phyloP scores from a whole-genome alignment of 225 moss, liverwort and hornwort species.

The Sphagnum tenellum region DNA sequence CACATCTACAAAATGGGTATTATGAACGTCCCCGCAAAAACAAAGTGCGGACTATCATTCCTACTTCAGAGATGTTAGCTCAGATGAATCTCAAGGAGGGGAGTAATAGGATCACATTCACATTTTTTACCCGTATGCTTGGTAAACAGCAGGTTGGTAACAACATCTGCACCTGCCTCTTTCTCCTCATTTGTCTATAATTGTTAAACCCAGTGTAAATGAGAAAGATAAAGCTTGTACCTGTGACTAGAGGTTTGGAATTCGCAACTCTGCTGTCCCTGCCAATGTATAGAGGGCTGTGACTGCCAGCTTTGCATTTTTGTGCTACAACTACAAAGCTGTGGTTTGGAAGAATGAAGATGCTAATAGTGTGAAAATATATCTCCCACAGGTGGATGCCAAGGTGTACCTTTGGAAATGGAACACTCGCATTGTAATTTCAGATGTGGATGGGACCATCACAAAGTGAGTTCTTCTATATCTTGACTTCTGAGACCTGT shows the following conservation, averaged over 20 bases:
- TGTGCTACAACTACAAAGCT: no score
- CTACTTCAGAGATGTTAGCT: slow-evolving; percentile 45
- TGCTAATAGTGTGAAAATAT: no score
- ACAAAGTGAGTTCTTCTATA: slow-evolving; percentile 32
- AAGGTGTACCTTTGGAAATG: slow-evolving; percentile 55
- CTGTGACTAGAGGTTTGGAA: no score
- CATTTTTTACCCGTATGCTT: slow-evolving; percentile 41
- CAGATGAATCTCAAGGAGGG: slow-evolving; percentile 51
- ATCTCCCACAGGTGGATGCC: slow-evolving; percentile 38
- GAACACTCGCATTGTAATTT: slow-evolving; percentile 52
- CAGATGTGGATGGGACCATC: slow-evolving; percentile 60
- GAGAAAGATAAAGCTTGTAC: no score
- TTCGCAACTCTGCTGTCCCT: no score
- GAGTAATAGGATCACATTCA: slow-evolving; percentile 48
- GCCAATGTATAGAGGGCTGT: no score
- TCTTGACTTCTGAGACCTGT: no score
- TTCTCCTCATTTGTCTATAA: no score
- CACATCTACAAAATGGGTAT: slow-evolving; percentile 28
- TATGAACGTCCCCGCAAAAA: slow-evolving; percentile 35
- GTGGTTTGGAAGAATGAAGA: no score
- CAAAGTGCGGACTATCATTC: slow-evolving; percentile 38
- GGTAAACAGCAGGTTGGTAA: slow-evolving; percentile 48
- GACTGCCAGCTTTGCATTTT: no score
- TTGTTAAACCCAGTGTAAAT: no score
- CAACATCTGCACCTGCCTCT: not conserved